A percentile compares a stretch with the other conserved stretches of the same genome.
Conservation (phyloP, 2,329 filamentous ascomycete species). For the Alternaria panax region DNA sequence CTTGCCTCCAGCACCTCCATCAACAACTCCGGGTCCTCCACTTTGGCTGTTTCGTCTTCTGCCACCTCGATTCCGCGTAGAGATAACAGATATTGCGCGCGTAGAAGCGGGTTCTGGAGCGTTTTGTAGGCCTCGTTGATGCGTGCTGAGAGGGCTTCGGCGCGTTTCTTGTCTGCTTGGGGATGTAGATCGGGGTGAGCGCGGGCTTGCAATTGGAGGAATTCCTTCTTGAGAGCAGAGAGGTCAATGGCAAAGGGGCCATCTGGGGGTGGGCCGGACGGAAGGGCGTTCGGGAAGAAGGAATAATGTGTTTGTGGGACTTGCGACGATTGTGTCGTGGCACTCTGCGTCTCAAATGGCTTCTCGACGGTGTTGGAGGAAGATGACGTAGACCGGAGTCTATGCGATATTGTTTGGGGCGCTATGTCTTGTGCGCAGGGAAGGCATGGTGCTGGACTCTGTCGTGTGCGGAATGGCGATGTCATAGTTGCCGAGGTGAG, state of each 20-base stretch:
- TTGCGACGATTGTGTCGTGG: slow-evolving; percentile 8
- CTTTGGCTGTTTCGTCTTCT: slow-evolving; percentile 76
- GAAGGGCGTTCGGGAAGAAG: slow-evolving; percentile 83
- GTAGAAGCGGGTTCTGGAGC: slow-evolving; percentile 75
- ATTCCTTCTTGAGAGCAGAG: slow-evolving; percentile 78
- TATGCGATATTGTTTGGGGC: slow-evolving; percentile 19
- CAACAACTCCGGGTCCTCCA: slow-evolving; percentile 75
- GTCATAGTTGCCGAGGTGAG: slow-evolving; percentile 23
- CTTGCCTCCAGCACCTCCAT: slow-evolving; percentile 79
- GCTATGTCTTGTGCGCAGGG: slow-evolving; percentile 30
- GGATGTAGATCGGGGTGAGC: slow-evolving; percentile 75
- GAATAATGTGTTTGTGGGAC: slow-evolving; percentile 73
- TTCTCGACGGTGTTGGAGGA: slow-evolving; percentile 20
- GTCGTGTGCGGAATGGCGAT: slow-evolving; percentile 25
- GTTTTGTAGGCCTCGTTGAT: slow-evolving; percentile 95
- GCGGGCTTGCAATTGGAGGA: slow-evolving; percentile 80
- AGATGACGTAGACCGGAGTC: slow-evolving; percentile 34
- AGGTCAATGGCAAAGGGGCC: slow-evolving; percentile 79
- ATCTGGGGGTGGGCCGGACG: slow-evolving; percentile 76
- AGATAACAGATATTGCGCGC: slow-evolving; percentile 86
- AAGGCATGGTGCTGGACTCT: slow-evolving; percentile 31
- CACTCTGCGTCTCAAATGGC: slow-evolving; percentile 19
- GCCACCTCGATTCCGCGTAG: slow-evolving; percentile 78
- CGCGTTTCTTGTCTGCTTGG: slow-evolving; percentile 61
- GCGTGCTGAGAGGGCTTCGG: slow-evolving; percentile 78